Evolutionary conservation across 2,329 filamentous ascomycete genomes (phyloP).

Genomic region (Fusarium brevicatenulatum): DNA sequence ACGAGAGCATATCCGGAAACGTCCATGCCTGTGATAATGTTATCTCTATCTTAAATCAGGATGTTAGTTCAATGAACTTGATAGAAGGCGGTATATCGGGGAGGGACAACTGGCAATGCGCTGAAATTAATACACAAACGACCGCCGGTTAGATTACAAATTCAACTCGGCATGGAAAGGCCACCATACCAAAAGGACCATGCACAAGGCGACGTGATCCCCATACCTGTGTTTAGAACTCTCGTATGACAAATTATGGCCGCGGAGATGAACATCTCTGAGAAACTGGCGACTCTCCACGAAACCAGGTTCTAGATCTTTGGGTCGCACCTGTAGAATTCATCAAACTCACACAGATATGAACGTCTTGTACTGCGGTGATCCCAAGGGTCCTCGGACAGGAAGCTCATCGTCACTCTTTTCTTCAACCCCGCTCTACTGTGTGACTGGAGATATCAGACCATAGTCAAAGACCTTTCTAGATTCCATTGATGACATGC

Average conservation of each 20-base stretch:
- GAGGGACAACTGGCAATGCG: neutral
- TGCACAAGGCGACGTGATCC: neutral
- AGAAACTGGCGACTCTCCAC: neutral
- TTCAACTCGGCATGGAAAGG: fast-evolving
- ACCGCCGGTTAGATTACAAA: neutral
- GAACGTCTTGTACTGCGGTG: fast-evolving
- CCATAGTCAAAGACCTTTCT: fast-evolving
- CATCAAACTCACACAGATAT: neutral
- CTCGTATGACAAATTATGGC: neutral
- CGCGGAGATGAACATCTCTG: neutral
- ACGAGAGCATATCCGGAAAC: neutral
- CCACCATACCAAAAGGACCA: neutral
- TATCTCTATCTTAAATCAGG: no score
- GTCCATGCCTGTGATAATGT: neutral
- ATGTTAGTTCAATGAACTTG: fast-evolving
- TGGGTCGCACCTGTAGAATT: neutral
- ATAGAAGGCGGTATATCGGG: no score
- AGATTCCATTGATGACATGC: neutral
- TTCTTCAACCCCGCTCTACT: neutral
- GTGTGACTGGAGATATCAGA: neutral
- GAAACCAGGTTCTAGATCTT: neutral
- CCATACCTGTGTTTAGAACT: neutral
- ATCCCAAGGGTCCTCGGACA: neutral
- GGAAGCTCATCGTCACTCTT: fast-evolving
- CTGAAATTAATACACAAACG: neutral